Evolutionary conservation across 2,329 filamentous ascomycete genomes (phyloP).

Genomic region (Aureobasidium musti): DNA sequence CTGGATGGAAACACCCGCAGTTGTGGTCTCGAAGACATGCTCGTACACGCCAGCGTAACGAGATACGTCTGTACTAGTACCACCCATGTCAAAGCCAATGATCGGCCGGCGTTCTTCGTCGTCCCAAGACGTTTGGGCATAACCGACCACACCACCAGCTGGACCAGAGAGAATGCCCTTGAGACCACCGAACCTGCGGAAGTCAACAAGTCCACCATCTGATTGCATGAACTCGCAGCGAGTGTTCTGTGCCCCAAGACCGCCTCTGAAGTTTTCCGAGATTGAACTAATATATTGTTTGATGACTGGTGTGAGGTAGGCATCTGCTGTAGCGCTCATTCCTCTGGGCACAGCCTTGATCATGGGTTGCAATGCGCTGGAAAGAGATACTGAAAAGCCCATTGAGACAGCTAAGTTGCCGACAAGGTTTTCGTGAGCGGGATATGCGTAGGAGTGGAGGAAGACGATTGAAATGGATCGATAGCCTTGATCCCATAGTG

Average conservation of each 20-base stretch:
- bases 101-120: slow-evolving; percentile 60
- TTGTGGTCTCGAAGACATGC: slow-evolving; percentile 40
- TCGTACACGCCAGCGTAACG: slow-evolving; percentile 41
- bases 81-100: slow-evolving; percentile 39
- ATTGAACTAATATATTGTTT: slow-evolving; percentile 32
- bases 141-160: slow-evolving; percentile 44
- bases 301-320: slow-evolving; percentile 32
- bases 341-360: slow-evolving; percentile 32
- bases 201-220: slow-evolving; percentile 40
- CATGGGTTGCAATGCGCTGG: slow-evolving; percentile 36
- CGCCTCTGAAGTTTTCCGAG: slow-evolving; percentile 31
- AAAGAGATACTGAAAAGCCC: slow-evolving; percentile 39
- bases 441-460: slow-evolving; percentile 41
- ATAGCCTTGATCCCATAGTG: slow-evolving; percentile 41
- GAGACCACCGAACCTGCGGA: slow-evolving; percentile 39
- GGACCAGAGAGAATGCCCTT: slow-evolving; percentile 41
- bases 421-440: slow-evolving; percentile 38
- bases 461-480: slow-evolving; percentile 44
- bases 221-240: slow-evolving; percentile 43
- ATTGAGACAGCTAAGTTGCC: slow-evolving; percentile 38
- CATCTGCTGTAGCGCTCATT: slow-evolving; percentile 32
- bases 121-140: slow-evolving; percentile 40
- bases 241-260: slow-evolving; percentile 35
- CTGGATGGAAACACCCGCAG: slow-evolving; percentile 39
- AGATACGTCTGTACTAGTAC: slow-evolving; percentile 41